Conservation (phyloP, 257 asterid species). For the Knoxia roxburghii region DNA sequence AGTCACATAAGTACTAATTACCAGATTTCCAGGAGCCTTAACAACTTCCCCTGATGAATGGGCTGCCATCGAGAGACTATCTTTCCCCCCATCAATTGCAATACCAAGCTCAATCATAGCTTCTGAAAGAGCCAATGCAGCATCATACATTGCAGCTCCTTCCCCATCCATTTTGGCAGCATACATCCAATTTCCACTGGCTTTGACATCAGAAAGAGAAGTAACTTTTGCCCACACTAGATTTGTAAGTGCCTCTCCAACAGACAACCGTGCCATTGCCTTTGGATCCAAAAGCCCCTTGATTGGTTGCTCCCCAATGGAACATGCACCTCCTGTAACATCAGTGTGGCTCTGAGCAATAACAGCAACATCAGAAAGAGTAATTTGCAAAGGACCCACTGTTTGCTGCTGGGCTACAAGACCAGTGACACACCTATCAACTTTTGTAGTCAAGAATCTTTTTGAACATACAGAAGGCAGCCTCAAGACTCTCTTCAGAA, state of each 20-base stretch:
- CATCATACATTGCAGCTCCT: constrained; percentile 96
- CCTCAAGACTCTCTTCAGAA: constrained; percentile 70
- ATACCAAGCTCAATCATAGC: constrained; percentile 95
- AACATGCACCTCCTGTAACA: constrained; percentile 86
- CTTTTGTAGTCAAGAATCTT: constrained; percentile 89
- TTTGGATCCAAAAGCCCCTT: constrained; percentile 83
- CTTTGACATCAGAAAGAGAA: constrained; percentile 81
- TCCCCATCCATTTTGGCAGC: constrained; percentile 97
- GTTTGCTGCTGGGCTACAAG: constrained; percentile 98
- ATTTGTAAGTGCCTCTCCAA: constrained; percentile 91
- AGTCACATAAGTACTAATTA: constrained; percentile 83
- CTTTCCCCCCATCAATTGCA: constrained; percentile 96
- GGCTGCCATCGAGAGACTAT: constrained; percentile 97
- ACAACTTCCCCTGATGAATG: constrained; percentile 76
- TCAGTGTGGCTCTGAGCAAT: constrained; percentile 74
- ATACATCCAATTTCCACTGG: constrained; percentile 98
- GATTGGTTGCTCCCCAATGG: constrained; percentile 87
- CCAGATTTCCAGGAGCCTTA: constrained; percentile 94
- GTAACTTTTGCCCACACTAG: constrained; percentile 88
- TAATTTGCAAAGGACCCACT: constrained; percentile 88
- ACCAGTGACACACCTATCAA: constrained; percentile 91
- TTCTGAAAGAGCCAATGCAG: constrained; percentile 79
- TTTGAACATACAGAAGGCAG: constrained; percentile 88
- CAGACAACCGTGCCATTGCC: constrained; percentile 91
- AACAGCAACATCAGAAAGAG: constrained; percentile 86